phyloP scores from a whole-genome alignment of 257 asterid species.

The Primulina eburnea region DNA sequence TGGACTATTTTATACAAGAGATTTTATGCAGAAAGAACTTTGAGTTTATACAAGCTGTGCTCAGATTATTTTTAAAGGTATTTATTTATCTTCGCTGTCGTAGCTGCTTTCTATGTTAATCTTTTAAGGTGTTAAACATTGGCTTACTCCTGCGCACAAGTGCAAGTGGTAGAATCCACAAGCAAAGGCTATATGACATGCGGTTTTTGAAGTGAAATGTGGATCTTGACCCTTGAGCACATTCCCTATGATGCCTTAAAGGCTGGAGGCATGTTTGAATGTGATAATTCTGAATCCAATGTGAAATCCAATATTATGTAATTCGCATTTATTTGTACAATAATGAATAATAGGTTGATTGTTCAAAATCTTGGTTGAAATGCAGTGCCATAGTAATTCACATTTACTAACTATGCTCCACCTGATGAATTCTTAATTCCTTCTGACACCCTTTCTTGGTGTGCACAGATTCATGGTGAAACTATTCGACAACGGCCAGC shows the following conservation, averaged over 20 bases:
- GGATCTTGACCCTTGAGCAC: no score
- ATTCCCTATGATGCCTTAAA: not conserved
- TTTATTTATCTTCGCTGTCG: conserved; percentile 1
- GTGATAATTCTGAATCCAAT: not conserved
- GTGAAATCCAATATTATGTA: not conserved
- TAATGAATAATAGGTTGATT: no score
- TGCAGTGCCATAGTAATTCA: not conserved
- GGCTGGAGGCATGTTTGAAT: not conserved
- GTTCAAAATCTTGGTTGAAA: not conserved
- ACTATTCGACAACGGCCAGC: conserved; percentile 55
- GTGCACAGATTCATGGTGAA: conserved; percentile 80
- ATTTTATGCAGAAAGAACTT: conserved; percentile 65
- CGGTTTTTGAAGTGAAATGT: not conserved
- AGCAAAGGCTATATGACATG: not conserved
- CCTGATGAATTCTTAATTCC: conserved; percentile 2
- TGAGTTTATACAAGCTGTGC: conserved; percentile 74
- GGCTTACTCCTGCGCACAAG: not conserved
- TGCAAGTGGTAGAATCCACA: not conserved
- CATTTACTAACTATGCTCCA: not conserved
- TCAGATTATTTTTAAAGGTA: conserved; percentile 84
- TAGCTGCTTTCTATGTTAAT: not conserved
- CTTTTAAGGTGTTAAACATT: not conserved
- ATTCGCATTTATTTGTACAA: no score
- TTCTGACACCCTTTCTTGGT: not conserved
- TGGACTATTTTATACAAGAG: conserved; percentile 76